Evolutionary conservation across 352 stramenopile species (phyloP), one percentile per base, ranked within the genome.

Genomic region (Pythium plurisporium): DNA sequence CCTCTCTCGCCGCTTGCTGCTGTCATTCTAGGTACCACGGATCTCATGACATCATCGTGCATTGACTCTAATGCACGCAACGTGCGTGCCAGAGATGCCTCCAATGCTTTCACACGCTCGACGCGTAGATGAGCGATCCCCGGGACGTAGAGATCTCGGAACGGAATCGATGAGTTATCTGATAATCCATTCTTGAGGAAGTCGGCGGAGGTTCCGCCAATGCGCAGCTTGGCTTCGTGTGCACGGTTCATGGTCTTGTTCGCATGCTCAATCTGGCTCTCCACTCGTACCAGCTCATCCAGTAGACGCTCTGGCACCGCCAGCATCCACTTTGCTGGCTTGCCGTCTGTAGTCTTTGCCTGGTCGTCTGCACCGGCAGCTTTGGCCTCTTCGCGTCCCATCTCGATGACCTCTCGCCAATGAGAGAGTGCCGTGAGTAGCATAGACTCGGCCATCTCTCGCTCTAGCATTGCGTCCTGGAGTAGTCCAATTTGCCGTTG

Each of bases 401-500:
- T 12, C n/a, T 79, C 58, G 15, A 88, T 58, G 1, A 88, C 48
- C 2, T 64, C 49, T 2, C 67, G 72, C 74, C 74, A 82, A 34
- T 72, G 60, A 4, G 66, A 61, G 1, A 86, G 57, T 14, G 63
- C 64, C 27, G 56, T 67, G 25, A 76, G 40, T 2, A 86, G 44
- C 50, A 59, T 75, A 8, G 66, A 55, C 52, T 79, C 72, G 3
- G 63, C 55, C 30, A 72, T 67, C n/a, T 81, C 60, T 11, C 52
- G 70, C 2, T 60, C 66, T 3, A 50, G 26, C 15, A 77, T 49
- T 1, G 73, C 72, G 34, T 76, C 64, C 44, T 86, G 69, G 2
- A 85, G 43, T 11, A 88, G 22, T 5, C 44, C 43, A 25, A 88
- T 40, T 46, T 88, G 73, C 8, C 78, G 69, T 40, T 78, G 71